phyloP scores from a whole-genome alignment of 805 yeast genomes.

The Deakozyma indianensis region DNA sequence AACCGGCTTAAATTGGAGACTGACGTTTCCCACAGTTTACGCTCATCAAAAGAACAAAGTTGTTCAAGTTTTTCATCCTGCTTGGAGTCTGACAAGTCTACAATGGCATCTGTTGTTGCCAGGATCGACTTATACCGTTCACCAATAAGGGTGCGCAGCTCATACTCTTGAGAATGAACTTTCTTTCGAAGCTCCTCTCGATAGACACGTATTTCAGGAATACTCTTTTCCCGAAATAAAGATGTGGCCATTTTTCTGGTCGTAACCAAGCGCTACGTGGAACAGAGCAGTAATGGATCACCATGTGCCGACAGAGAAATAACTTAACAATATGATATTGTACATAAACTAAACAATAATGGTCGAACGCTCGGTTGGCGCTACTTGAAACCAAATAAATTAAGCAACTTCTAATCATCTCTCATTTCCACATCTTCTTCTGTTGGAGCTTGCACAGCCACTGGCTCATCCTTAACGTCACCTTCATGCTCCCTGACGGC shows the following conservation, averaged over 20 bases:
- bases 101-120: neutral
- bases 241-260: neutral
- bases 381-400: neutral
- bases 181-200: neutral
- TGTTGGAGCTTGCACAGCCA: neutral
- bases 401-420: neutral
- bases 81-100: neutral
- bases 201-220: neutral
- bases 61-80: neutral
- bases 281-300: too few species aligned
- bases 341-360: too few species aligned
- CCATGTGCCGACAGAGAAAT: too few species aligned
- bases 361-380: too few species aligned
- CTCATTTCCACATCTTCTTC: neutral
- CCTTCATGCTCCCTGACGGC: too few species aligned
- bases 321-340: too few species aligned
- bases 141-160: neutral
- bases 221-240: neutral
- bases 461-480: neutral
- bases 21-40: neutral
- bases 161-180: neutral
- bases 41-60: neutral
- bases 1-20: neutral
- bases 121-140: conserved; percentile 1
- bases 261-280: too few species aligned